These are phyloP conservation scores for Santalum album DNA, from an alignment of 164 flowering plant genomes.

Conservation along the genomic window DNA sequence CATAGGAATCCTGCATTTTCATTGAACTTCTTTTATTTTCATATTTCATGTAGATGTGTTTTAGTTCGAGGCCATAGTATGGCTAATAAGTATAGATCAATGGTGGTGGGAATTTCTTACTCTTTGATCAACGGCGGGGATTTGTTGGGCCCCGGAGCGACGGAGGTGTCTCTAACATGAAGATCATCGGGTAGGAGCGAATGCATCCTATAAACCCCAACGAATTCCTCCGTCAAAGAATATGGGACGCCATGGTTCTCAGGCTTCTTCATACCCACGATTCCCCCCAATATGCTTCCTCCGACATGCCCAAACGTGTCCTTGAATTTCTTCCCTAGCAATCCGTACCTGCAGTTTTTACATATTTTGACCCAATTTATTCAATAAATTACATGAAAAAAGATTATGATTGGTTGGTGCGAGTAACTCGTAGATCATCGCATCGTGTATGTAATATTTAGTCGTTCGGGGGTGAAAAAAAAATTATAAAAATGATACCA, in stretches of 20 bases:
- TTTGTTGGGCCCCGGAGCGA: conserved; percentile 23
- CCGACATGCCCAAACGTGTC: conserved; percentile 32
- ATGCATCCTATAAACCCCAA: conserved; percentile 63
- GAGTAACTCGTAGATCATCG: too few relatives aligned
- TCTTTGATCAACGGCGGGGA: conserved; percentile 19
- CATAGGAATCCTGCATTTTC: conserved; percentile 26
- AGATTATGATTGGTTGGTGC: too few relatives aligned
- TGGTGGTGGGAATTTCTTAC: conserved; percentile 9
- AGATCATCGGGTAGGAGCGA: conserved; percentile 52
- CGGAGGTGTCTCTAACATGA: conserved; percentile 15
- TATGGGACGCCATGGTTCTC: conserved; percentile 53
- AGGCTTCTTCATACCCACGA: conserved; percentile 39
- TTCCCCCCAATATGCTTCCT: conserved; percentile 21
- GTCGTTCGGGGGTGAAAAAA: too few relatives aligned
- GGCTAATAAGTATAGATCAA: background rate
- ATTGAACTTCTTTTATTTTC: too few relatives aligned
- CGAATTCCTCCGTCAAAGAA: conserved; percentile 62
- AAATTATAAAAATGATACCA: conserved; percentile 18
- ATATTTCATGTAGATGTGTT: too few relatives aligned
- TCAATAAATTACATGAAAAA: too few relatives aligned
- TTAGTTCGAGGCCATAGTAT: background rate
- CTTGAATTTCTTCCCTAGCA: conserved; percentile 39
- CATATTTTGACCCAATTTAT: too few relatives aligned
- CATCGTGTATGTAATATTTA: too few relatives aligned
- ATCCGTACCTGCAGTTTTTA: conserved; percentile 31